These are phyloP conservation scores for Chenopodium formosanum DNA, from an alignment of 148 eudicot species.

Conservation along the genomic window DNA sequence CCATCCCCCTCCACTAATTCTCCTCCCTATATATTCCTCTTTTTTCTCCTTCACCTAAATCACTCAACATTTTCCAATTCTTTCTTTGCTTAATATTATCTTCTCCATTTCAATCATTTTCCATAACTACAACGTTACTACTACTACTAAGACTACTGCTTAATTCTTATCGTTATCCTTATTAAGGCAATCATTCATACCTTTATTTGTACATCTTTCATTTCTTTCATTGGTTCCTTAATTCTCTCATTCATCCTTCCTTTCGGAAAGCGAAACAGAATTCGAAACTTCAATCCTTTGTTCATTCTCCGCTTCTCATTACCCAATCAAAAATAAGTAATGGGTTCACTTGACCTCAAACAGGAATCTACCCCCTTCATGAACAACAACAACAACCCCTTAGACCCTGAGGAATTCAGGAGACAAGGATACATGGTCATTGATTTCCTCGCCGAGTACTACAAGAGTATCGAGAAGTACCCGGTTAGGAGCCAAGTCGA, in stretches of 20 bases:
- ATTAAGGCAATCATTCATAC: neutral
- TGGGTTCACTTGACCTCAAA: constrained; percentile 32
- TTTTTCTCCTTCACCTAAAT: constrained; percentile 12
- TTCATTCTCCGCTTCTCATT: constrained; percentile 5
- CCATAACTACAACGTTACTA: neutral
- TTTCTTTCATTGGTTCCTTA: neutral
- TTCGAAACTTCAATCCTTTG: neutral
- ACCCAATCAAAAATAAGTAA: neutral
- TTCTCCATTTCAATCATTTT: neutral
- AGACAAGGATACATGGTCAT: constrained; percentile 36
- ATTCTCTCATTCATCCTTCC: neutral
- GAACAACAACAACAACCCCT: constrained; percentile 23
- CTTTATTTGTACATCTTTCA: neutral
- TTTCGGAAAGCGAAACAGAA: too few species aligned
- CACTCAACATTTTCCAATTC: neutral
- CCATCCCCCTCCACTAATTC: constrained; percentile 16
- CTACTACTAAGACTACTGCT: neutral
- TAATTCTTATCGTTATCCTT: neutral
- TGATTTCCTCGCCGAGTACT: constrained; percentile 39
- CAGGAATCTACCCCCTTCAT: constrained; percentile 12
- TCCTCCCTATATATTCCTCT: constrained; percentile 13
- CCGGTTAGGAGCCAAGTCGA: constrained; percentile 45
- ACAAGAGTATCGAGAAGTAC: constrained; percentile 35
- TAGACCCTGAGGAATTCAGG: constrained; percentile 45
- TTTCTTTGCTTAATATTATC: neutral